Evolutionary conservation across 805 yeast genomes (phyloP).

Genomic region (Blastobotrys muscicola): DNA sequence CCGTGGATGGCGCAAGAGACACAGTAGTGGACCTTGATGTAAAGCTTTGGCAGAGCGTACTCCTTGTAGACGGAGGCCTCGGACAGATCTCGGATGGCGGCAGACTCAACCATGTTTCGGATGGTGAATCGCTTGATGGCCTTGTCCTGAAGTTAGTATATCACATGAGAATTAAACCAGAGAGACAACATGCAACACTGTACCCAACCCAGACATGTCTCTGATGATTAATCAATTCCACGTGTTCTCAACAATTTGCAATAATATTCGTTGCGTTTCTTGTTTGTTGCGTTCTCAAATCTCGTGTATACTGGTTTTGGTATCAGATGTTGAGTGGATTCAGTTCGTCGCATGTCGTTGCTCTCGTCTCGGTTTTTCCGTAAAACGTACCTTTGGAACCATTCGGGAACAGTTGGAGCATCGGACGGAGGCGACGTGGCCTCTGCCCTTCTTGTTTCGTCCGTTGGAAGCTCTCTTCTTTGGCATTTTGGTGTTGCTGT

Average conservation of each 20-base stretch:
- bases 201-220: background rate
- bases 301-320: background rate
- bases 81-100: constrained; percentile 97
- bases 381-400: constrained; percentile 60
- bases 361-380: too few species aligned
- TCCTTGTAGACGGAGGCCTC: constrained; percentile 99
- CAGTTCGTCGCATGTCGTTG: too few species aligned
- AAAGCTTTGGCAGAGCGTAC: constrained; percentile 98
- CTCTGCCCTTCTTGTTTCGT: constrained; percentile 99
- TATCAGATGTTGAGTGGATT: too few species aligned
- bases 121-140: constrained; percentile 99
- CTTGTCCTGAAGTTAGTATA: constrained; percentile 53
- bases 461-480: constrained; percentile 99
- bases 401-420: constrained; percentile 99
- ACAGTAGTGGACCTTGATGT: constrained; percentile 99
- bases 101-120: constrained; percentile 99
- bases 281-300: background rate
- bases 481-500: constrained; percentile 60
- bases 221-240: too few species aligned
- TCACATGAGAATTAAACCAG: background rate
- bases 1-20: constrained; percentile 99
- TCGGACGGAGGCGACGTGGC: constrained; percentile 99
- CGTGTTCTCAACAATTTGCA: background rate
- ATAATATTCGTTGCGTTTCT: background rate
- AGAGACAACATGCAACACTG: background rate